Evolutionary conservation across 371 early-diverging fungal species (phyloP).

Genomic region (Mycotypha africana): DNA sequence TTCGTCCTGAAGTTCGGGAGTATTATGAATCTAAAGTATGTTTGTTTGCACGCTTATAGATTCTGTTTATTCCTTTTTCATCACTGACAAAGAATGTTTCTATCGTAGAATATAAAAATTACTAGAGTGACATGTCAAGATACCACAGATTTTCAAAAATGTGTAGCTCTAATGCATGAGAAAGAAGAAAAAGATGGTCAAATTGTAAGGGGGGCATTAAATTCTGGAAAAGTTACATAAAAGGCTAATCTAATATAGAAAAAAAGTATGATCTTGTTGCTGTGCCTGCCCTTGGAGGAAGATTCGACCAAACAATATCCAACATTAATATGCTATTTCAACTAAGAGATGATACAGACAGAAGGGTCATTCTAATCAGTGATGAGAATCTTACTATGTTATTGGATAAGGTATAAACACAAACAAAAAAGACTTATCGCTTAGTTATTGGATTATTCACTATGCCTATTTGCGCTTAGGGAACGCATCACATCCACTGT

Average conservation of each 20-base stretch:
- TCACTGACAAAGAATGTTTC: no score
- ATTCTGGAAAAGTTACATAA: no score
- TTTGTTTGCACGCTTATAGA: no score
- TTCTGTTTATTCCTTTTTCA: no score
- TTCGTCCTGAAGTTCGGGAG: constrained; percentile 55
- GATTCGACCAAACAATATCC: constrained; percentile 87
- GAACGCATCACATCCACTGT: constrained; percentile 63
- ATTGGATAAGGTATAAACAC: constrained; percentile 52
- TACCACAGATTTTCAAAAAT: constrained; percentile 88
- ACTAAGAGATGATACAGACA: constrained; percentile 42
- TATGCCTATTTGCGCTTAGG: constrained; percentile 36
- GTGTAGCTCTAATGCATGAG: constrained; percentile 41
- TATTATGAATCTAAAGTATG: constrained; percentile 53
- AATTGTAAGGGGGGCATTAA: no score
- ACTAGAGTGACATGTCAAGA: constrained; percentile 54
- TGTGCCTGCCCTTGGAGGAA: constrained; percentile 79
- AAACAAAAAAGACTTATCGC: background rate
- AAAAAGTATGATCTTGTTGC: constrained; percentile 69
- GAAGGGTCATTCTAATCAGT: constrained; percentile 59
- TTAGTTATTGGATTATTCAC: no score
- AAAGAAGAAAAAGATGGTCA: constrained; percentile 21
- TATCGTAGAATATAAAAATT: constrained; percentile 42
- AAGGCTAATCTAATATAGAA: no score
- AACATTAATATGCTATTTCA: constrained; percentile 63
- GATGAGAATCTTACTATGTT: constrained; percentile 70